Base-by-base conservation (phyloP, 2,329 filamentous ascomycete genomes). In the Penicillium sp. region DNA sequence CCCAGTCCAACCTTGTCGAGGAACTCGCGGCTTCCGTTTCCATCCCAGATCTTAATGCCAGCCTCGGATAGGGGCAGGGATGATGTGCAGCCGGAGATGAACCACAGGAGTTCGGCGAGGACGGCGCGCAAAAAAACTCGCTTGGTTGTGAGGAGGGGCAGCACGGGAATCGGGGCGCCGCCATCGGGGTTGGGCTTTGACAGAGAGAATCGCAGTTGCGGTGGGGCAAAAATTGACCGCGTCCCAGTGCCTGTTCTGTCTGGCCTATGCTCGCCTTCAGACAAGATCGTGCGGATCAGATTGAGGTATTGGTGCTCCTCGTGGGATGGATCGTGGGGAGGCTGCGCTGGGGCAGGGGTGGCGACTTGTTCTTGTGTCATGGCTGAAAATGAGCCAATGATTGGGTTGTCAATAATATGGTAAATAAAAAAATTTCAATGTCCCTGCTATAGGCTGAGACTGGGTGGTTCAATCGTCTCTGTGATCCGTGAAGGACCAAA, bases 41-140 rank as follows among this genome's bases (percentile, higher is more conserved):
- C 91, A 66, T 98, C 93, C 93, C 93, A 98, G 67, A 98, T 98
- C 71, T 94, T 94, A 62, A 98, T 84, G 24, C 89, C 89, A 1
- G 84, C 82, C 10, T 84, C 82, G 49, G 81, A 84, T 3, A 98
- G 82, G 0, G 89, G 75, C 3, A 81, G 72, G 1, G 88, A 90
- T 0, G 87, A 89, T 2, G 93, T 98, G 61, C 76, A 81, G 62
- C 89, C 93, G 36, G 82, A 80, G 57, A 98, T 78, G 71, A 98
- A 98, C 93, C 93, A 98, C 51, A 98, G 84, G 1, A 98, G 84
- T 70, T 98, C 93, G 55, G 84, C 87, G 52, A 97, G 77, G 40
- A 98, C 86, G 60, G 90, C 91, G 50, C 87, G 86, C 26, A 87
- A 80, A 72, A 96, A 97, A 60, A 98, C 93, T 57, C 93, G 89